These are phyloP conservation scores for Tuber melanosporum DNA, from an alignment of 495 filamentous ascomycete genomes.

Conservation along the genomic window DNA sequence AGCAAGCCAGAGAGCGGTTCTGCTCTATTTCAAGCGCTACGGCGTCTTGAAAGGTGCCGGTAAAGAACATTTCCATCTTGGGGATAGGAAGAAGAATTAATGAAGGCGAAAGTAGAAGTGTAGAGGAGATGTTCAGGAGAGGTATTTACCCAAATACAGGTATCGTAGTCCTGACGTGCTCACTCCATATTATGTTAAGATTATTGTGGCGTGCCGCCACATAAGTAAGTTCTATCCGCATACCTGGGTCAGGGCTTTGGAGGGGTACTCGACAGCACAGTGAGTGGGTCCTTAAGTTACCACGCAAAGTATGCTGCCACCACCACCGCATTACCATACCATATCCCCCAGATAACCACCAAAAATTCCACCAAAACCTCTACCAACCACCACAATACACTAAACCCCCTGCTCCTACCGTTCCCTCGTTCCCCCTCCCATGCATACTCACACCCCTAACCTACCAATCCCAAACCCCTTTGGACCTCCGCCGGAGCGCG, in stretches of 20 bases:
- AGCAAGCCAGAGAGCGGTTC: too few species aligned
- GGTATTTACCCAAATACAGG: neutral
- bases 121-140: neutral
- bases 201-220: too few species aligned
- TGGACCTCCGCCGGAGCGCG: conserved; percentile 6
- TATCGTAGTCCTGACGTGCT: too few species aligned
- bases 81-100: neutral
- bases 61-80: conserved; percentile 60
- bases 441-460: neutral
- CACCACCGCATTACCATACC: too few species aligned
- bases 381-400: neutral
- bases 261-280: too few species aligned
- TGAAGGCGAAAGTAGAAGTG: neutral
- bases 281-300: too few species aligned
- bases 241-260: too few species aligned
- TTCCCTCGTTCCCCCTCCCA: conserved; percentile 27
- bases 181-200: too few species aligned
- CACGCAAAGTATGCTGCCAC: too few species aligned
- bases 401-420: neutral
- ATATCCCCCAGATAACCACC: neutral
- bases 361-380: neutral
- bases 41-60: conserved; percentile 47
- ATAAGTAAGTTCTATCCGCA: too few species aligned
- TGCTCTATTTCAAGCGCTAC: too few species aligned
- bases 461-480: conserved; percentile 21